A percentile compares a stretch with the other conserved stretches of the same genome.
These are phyloP conservation scores for Trichoderma koningii DNA, from an alignment of 2,329 filamentous ascomycete species.

Conservation along the genomic window DNA sequence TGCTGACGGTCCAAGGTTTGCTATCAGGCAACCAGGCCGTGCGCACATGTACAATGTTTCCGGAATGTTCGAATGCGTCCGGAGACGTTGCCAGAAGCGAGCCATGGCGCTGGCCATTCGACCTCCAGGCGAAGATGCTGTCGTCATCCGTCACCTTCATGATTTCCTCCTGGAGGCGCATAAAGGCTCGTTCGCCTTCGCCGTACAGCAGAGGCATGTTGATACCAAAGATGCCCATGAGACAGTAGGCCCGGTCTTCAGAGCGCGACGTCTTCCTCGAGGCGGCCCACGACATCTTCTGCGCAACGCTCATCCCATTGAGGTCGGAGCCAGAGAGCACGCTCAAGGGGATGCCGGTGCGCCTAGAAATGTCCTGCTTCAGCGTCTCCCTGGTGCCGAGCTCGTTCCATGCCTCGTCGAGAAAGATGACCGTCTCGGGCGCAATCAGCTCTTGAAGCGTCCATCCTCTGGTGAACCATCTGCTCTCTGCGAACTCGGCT, in stretches of 20 bases:
- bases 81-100: slow-evolving; percentile 12
- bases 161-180: slow-evolving; percentile 6
- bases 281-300: slow-evolving; percentile 9
- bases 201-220: slow-evolving; percentile 16
- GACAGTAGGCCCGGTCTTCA: slow-evolving; percentile 21
- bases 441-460: slow-evolving; percentile 17
- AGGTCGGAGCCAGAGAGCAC: slow-evolving; percentile 8
- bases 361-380: background rate
- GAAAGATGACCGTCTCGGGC: background rate
- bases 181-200: slow-evolving; percentile 13
- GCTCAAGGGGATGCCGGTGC: slow-evolving; percentile 9
- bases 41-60: background rate
- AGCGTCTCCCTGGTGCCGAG: slow-evolving; percentile 10
- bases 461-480: slow-evolving; percentile 15
- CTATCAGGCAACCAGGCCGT: background rate
- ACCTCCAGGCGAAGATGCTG: slow-evolving; percentile 20
- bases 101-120: background rate
- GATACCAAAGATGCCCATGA: slow-evolving; percentile 21
- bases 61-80: slow-evolving; percentile 10
- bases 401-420: slow-evolving; percentile 8
- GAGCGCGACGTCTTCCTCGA: slow-evolving; percentile 4
- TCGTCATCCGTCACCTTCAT: slow-evolving; percentile 21
- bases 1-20: background rate
- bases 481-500: background rate
- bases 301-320: background rate